Conservation (phyloP, 2,329 filamentous ascomycete species). For the Sporothrix brasiliensis region DNA sequence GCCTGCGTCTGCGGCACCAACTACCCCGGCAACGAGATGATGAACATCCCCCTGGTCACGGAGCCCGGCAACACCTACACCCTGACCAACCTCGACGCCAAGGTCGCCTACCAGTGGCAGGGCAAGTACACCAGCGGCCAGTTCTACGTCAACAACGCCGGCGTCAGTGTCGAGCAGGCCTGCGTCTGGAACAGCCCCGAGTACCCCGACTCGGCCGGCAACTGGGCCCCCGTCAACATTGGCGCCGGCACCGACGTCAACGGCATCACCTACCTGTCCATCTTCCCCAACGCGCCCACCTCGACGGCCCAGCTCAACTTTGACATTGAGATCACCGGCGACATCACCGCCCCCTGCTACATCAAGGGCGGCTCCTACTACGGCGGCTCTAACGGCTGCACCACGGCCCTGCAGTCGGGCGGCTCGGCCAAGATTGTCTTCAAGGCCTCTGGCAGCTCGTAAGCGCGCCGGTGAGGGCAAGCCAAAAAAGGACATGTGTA, state of each 20-base stretch:
- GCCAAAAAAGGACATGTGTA: background rate
- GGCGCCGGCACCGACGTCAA: constrained; percentile 71
- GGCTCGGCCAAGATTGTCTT: constrained; percentile 33
- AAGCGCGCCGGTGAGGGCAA: background rate
- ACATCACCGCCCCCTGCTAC: constrained; percentile 62
- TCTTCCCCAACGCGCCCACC: constrained; percentile 83
- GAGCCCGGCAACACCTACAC: constrained; percentile 60
- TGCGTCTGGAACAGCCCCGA: constrained; percentile 71
- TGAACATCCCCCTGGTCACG: constrained; percentile 76
- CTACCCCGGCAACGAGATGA: constrained; percentile 89
- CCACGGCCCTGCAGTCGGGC: constrained; percentile 42
- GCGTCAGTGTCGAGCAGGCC: constrained; percentile 64
- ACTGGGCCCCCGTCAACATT: constrained; percentile 85
- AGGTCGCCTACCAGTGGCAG: constrained; percentile 77
- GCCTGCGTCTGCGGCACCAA: constrained; percentile 90
- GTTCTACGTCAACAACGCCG: constrained; percentile 93
- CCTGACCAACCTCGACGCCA: constrained; percentile 75
- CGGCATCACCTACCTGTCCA: constrained; percentile 74
- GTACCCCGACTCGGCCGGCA: constrained; percentile 64
- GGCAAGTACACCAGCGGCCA: constrained; percentile 79
- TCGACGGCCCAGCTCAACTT: constrained; percentile 71
- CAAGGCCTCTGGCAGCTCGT: constrained; percentile 30
- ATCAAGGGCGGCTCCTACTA: constrained; percentile 66
- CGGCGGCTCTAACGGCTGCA: constrained; percentile 69
- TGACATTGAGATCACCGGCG: constrained; percentile 75